phyloP scores from a whole-genome alignment of 208 protist genomes.

The Acanthamoeba lenticulata region DNA sequence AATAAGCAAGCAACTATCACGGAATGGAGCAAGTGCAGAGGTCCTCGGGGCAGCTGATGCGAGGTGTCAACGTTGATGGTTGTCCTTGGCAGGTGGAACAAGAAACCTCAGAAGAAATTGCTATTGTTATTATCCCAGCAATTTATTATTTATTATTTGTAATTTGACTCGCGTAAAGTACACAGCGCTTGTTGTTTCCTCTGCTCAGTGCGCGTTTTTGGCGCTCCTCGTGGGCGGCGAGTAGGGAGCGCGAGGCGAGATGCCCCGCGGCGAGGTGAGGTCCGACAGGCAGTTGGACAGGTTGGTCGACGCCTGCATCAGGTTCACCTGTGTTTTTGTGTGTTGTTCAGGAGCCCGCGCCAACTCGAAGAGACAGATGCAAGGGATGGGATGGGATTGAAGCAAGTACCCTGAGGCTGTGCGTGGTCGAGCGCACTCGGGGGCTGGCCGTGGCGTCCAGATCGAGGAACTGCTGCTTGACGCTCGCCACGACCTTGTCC shows the following conservation, averaged over 20 bases:
- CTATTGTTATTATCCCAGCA: too few species aligned
- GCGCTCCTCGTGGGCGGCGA: too few species aligned
- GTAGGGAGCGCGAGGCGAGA: not conserved
- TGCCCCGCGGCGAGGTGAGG: not conserved
- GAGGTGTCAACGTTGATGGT: too few species aligned
- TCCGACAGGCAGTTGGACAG: not conserved
- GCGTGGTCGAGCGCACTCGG: not conserved
- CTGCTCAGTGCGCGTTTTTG: too few species aligned
- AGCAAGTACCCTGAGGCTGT: not conserved
- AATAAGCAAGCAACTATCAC: too few species aligned
- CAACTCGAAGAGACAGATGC: not conserved
- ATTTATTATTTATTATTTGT: too few species aligned
- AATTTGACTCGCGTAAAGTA: too few species aligned
- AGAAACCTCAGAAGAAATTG: too few species aligned
- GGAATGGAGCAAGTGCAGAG: too few species aligned
- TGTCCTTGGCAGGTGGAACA: too few species aligned
- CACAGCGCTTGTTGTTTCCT: too few species aligned
- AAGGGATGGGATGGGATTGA: not conserved
- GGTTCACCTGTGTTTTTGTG: not conserved
- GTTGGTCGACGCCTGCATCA: not conserved
- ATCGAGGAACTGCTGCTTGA: not conserved
- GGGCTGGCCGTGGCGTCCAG: not conserved
- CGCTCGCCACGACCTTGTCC: not conserved
- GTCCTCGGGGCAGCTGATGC: too few species aligned
- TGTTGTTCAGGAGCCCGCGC: not conserved